A percentile compares a stretch with the other conserved stretches of the same genome.
These are phyloP conservation scores for Aspergillus ochraceoroseus DNA, from an alignment of 2,329 filamentous ascomycete species.

Conservation along the genomic window DNA sequence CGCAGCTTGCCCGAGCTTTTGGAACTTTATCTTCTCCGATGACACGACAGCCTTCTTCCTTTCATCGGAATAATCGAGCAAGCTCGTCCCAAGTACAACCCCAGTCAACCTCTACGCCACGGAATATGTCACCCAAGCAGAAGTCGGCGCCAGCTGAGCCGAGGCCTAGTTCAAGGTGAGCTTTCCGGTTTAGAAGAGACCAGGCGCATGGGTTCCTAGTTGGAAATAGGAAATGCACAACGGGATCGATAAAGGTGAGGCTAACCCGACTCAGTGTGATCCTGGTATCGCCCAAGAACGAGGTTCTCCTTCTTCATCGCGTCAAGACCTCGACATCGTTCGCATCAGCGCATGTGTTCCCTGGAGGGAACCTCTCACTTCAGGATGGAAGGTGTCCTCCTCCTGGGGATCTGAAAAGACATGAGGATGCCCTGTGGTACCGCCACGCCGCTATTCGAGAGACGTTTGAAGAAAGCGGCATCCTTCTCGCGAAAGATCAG, in stretches of 20 bases:
- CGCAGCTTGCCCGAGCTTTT: slow-evolving; percentile 12
- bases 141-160: slow-evolving; percentile 47
- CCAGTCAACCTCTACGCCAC: slow-evolving; percentile 4
- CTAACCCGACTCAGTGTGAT: slow-evolving; percentile 58
- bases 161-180: slow-evolving; percentile 61
- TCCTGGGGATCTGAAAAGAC: slow-evolving; percentile 51
- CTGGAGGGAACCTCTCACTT: slow-evolving; percentile 71
- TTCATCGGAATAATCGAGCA: slow-evolving; percentile 2
- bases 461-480: slow-evolving; percentile 92
- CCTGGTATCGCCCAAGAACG: slow-evolving; percentile 77
- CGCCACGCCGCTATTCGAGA: slow-evolving; percentile 81
- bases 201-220: neutral
- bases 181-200: neutral
- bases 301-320: slow-evolving; percentile 81
- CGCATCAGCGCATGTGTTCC: slow-evolving; percentile 90
- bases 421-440: slow-evolving; percentile 68
- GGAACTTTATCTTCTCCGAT: slow-evolving; percentile 7
- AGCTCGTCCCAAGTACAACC: slow-evolving; percentile 16
- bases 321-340: slow-evolving; percentile 79
- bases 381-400: slow-evolving; percentile 65
- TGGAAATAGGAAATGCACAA: neutral
- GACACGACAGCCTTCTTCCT: neutral
- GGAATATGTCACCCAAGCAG: slow-evolving; percentile 23
- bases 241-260: neutral
- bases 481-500: slow-evolving; percentile 61